These are phyloP conservation scores for Debaryomyces sp. DNA, from an alignment of 1,139 yeast species.

Conservation along the genomic window DNA sequence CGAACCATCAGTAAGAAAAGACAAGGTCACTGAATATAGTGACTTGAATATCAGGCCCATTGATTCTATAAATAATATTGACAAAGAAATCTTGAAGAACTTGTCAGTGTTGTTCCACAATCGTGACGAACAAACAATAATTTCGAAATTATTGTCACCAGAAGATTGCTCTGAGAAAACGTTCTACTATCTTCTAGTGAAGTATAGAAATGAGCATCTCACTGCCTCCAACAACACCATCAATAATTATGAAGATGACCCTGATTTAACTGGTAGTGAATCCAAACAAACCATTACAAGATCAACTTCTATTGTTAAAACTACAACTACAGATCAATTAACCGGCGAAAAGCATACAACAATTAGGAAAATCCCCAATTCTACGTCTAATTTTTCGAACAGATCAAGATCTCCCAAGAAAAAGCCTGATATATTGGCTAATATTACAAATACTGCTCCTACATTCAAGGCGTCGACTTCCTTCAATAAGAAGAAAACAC, in stretches of 20 bases:
- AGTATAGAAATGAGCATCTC: conserved; percentile 79
- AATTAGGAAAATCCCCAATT: conserved; percentile 23
- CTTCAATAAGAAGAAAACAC: conserved; percentile 38
- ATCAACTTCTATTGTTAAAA: conserved; percentile 50
- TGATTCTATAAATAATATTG: conserved; percentile 60
- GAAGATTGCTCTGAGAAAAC: conserved; percentile 82
- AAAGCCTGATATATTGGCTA: conserved; percentile 24
- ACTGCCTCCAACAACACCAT: conserved; percentile 24
- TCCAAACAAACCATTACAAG: conserved; percentile 37
- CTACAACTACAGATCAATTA: conserved; percentile 35
- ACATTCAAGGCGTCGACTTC: conserved; percentile 44
- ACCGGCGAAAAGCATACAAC: conserved; percentile 32
- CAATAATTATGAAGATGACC: conserved; percentile 25
- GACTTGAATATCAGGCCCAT: conserved; percentile 50
- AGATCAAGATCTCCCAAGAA: conserved; percentile 14
- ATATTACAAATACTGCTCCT: conserved; percentile 34
- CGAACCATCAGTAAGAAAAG: conserved; percentile 25
- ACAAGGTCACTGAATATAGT: conserved; percentile 25
- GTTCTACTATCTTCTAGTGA: conserved; percentile 79
- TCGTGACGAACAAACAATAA: conserved; percentile 62
- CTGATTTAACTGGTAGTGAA: conserved; percentile 19
- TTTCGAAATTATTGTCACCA: conserved; percentile 59
- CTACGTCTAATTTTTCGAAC: conserved; percentile 25
- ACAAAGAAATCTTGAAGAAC: conserved; percentile 80
- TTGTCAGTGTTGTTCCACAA: conserved; percentile 92